Evolutionary conservation across 2,329 filamentous ascomycete genomes (phyloP).

Genomic region (Mycogone perniciosa): DNA sequence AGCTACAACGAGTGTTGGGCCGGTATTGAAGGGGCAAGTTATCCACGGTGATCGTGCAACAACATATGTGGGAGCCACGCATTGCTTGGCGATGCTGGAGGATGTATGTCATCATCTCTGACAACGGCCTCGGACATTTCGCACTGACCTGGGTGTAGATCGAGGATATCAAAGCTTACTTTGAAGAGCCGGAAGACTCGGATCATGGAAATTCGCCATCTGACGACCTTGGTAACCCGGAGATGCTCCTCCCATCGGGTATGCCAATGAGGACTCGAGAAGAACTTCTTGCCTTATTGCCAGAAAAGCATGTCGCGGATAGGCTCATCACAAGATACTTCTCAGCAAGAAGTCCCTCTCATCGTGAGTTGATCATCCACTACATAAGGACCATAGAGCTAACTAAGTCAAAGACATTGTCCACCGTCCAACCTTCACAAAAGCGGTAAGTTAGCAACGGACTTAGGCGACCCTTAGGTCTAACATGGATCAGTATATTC

Average conservation of each 20-base stretch:
- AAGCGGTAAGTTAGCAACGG: constrained; percentile 26
- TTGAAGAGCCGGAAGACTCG: constrained; percentile 40
- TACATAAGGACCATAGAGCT: not conserved
- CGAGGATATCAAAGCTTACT: constrained; percentile 52
- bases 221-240: constrained; percentile 32
- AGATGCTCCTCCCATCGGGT: constrained; percentile 38
- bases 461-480: not conserved
- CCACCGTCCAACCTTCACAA: constrained; percentile 47
- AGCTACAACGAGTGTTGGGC: constrained; percentile 15
- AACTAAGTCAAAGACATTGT: constrained; percentile 37
- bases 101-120: constrained; percentile 35
- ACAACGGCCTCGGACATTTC: not conserved
- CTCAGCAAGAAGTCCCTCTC: constrained; percentile 44
- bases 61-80: constrained; percentile 53
- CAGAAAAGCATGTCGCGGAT: constrained; percentile 41
- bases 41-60: constrained; percentile 37
- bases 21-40: constrained; percentile 33
- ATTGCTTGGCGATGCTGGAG: constrained; percentile 55
- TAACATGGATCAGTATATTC: constrained; percentile 34
- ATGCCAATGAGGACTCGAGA: constrained; percentile 34
- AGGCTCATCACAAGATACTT: constrained; percentile 49
- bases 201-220: constrained; percentile 28
- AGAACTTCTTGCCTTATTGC: constrained; percentile 43
- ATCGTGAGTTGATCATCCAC: constrained; percentile 32
- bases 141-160: constrained; percentile 35